Evolutionary conservation across 2,329 filamentous ascomycete genomes (phyloP).

Genomic region (Colletotrichum theobromicola): DNA sequence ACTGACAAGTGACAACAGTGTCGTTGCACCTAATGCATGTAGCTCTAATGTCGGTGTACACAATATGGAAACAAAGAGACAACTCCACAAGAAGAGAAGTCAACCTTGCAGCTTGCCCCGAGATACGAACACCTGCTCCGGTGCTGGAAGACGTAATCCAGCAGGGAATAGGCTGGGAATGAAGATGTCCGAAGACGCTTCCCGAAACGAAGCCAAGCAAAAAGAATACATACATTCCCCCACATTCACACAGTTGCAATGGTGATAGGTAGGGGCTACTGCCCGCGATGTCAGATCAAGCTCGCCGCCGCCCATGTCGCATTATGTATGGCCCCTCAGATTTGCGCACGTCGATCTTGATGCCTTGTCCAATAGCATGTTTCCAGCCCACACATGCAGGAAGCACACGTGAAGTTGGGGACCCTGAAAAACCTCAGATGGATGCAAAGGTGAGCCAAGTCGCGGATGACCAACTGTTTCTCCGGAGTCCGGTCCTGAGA

Average conservation of each 20-base stretch:
- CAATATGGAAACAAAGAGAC: not conserved
- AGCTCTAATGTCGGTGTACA: not conserved
- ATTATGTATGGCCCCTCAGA: not conserved
- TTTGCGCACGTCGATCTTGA: slow-evolving; percentile 1
- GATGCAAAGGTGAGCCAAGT: not conserved
- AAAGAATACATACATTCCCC: not conserved
- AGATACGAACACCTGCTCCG: not conserved
- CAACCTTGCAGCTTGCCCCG: not conserved
- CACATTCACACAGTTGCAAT: not conserved
- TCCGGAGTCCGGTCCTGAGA: slow-evolving; percentile 1
- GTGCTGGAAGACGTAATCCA: not conserved
- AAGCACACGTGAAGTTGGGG: not conserved
- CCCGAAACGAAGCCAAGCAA: not conserved
- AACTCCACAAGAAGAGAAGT: not conserved
- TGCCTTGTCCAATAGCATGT: slow-evolving; percentile 3
- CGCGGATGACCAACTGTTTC: not conserved
- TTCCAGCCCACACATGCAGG: not conserved
- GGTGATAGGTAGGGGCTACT: not conserved
- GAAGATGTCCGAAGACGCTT: not conserved
- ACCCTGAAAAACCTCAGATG: not conserved
- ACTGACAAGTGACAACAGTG: not conserved
- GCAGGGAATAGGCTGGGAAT: not conserved
- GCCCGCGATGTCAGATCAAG: not conserved
- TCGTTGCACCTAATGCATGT: not conserved
- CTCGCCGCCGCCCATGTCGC: not conserved